Evolutionary conservation across 2,329 filamentous ascomycete species (phyloP).

Genomic region (Alternaria metachromatica): DNA sequence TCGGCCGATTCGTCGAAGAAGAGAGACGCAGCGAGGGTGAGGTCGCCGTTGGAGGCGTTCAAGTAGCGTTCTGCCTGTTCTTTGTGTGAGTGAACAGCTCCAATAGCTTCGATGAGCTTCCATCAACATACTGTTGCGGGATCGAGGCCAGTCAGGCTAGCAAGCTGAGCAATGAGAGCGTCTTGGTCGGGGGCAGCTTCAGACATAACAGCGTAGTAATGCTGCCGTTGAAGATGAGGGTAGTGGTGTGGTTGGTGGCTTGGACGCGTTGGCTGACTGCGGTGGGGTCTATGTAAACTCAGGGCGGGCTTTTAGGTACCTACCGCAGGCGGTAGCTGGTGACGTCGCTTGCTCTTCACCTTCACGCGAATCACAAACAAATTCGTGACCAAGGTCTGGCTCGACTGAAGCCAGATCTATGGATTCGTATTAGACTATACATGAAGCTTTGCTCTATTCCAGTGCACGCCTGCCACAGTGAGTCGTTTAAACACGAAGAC

Average conservation of each 20-base stretch:
- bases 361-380: neutral
- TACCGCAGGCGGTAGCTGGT: constrained; percentile 5
- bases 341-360: constrained; percentile 5
- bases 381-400: too few species aligned
- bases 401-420: too few species aligned
- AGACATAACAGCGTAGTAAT: constrained; percentile 35
- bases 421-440: too few species aligned
- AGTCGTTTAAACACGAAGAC: too few species aligned
- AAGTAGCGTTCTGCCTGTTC: constrained; percentile 54
- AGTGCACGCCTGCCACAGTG: too few species aligned
- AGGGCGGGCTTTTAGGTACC: neutral
- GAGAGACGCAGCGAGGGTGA: constrained; percentile 54
- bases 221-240: neutral
- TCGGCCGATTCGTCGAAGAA: constrained; percentile 51
- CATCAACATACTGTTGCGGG: constrained; percentile 39
- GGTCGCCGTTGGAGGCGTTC: constrained; percentile 53
- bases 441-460: too few species aligned
- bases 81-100: constrained; percentile 31
- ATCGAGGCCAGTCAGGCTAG: constrained; percentile 43
- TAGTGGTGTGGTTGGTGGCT: constrained; percentile 12
- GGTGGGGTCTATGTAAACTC: constrained; percentile 10
- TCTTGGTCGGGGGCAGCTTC: constrained; percentile 40
- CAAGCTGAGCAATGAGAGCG: constrained; percentile 46
- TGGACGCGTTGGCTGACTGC: constrained; percentile 4
- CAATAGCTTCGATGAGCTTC: constrained; percentile 37